Percentiles rank a stretch among this genome's conserved stretches.
Evolutionary conservation across 192 early-diverging fungal genomes (phyloP).

Genomic region (Coemansia sp.): DNA sequence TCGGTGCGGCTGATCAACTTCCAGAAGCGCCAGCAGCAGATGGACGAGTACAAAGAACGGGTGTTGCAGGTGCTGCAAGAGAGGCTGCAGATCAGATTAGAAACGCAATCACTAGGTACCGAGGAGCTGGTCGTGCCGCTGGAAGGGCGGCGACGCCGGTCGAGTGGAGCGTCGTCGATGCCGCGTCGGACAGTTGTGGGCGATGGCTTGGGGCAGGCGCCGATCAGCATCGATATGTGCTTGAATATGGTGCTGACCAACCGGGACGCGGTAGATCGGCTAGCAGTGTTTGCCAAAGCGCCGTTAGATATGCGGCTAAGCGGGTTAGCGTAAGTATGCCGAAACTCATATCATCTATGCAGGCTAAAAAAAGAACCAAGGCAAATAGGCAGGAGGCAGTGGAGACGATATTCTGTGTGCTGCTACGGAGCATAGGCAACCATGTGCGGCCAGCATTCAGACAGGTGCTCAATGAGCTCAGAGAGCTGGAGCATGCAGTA

Average conservation of each 20-base stretch:
- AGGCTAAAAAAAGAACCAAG: not conserved
- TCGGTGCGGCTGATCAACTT: constrained; percentile 28
- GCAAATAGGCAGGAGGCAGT: constrained; percentile 59
- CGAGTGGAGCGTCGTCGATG: constrained; percentile 6
- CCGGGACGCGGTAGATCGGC: constrained; percentile 69
- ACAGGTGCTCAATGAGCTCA: constrained; percentile 30
- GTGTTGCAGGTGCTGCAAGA: constrained; percentile 32
- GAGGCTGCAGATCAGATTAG: constrained; percentile 15
- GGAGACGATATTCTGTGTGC: constrained; percentile 76
- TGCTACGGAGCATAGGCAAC: constrained; percentile 67
- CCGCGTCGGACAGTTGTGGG: constrained; percentile 37
- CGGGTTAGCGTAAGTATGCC: constrained; percentile 55
- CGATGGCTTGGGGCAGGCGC: constrained; percentile 24
- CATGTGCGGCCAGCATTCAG: constrained; percentile 43
- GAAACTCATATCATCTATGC: constrained; percentile 8
- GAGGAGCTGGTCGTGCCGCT: too few species aligned
- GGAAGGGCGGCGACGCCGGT: constrained; percentile 7
- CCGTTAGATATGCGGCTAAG: constrained; percentile 59
- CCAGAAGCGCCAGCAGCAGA: constrained; percentile 29
- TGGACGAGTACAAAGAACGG: constrained; percentile 41
- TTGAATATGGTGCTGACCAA: constrained; percentile 86
- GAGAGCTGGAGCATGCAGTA: constrained; percentile 33
- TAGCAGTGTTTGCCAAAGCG: constrained; percentile 62
- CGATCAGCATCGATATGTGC: constrained; percentile 69
- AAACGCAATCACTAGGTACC: not conserved